Percentiles rank a stretch among this genome's conserved stretches.
These are phyloP conservation scores for Rhizopus microsporus DNA, from an alignment of 371 early-diverging fungal genomes.

Conservation along the genomic window DNA sequence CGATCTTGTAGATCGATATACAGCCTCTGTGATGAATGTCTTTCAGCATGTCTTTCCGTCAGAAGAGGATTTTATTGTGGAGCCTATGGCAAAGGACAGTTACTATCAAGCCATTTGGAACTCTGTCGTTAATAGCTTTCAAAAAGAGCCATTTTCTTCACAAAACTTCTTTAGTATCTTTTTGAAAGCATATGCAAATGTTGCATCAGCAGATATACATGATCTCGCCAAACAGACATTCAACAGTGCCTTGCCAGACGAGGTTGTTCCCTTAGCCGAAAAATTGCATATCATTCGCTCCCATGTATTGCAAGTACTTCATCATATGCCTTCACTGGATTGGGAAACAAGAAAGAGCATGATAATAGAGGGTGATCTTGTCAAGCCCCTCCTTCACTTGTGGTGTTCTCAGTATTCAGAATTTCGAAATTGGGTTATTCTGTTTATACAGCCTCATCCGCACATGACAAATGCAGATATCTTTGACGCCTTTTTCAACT, in stretches of 20 bases:
- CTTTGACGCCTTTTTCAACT: constrained; percentile 10
- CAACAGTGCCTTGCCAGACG: no score
- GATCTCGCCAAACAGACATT: not conserved
- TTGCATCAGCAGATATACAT: constrained; percentile 23
- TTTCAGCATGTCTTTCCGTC: not conserved
- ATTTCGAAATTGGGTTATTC: not conserved
- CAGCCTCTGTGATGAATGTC: not conserved
- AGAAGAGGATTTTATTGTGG: not conserved
- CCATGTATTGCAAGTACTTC: not conserved
- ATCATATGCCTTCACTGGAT: not conserved
- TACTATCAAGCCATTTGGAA: constrained; percentile 20
- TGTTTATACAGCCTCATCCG: constrained; percentile 14
- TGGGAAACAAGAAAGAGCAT: constrained; percentile 6
- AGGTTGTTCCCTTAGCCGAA: no score
- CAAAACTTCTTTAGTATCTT: not conserved
- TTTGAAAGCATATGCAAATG: constrained; percentile 25
- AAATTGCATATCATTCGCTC: not conserved
- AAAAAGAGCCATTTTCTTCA: not conserved
- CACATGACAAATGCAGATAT: constrained; percentile 3
- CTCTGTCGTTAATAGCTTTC: constrained; percentile 2
- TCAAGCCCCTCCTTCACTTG: constrained; percentile 27
- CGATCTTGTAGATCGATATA: constrained; percentile 24
- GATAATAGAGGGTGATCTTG: constrained; percentile 9
- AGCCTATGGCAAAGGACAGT: not conserved
- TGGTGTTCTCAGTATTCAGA: constrained; percentile 23